Conservation (phyloP, 148 eudicot species). For the Polygonum maritimum region DNA sequence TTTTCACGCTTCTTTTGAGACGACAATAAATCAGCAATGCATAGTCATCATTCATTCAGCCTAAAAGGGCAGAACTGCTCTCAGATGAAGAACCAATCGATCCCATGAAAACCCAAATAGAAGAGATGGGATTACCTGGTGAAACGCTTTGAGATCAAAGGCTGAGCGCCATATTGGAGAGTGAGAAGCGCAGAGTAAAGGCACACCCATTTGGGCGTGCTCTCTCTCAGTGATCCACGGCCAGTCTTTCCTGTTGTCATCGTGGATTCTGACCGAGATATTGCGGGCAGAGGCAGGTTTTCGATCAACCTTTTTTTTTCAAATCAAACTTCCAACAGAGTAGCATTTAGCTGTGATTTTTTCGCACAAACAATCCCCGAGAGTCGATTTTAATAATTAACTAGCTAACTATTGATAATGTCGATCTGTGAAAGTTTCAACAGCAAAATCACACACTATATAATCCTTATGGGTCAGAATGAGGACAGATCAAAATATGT, state of each 20-base stretch:
- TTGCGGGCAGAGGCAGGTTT: neutral
- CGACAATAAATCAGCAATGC: neutral
- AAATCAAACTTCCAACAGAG: no score
- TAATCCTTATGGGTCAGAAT: neutral
- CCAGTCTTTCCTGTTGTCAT: slow-evolving; percentile 18
- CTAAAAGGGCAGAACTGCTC: neutral
- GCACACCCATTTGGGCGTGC: slow-evolving; percentile 25
- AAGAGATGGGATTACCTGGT: slow-evolving; percentile 23
- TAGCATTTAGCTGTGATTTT: no score
- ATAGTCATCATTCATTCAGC: neutral
- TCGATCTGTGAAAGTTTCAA: neutral
- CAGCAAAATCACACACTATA: neutral
- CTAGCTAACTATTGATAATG: neutral
- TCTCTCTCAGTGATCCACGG: slow-evolving; percentile 9
- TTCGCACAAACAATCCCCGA: no score
- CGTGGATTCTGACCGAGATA: slow-evolving; percentile 17
- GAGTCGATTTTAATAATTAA: no score
- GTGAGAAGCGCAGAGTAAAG: slow-evolving; percentile 55
- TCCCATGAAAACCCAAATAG: neutral
- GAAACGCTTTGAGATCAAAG: slow-evolving; percentile 75
- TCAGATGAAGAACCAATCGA: neutral
- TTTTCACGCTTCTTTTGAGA: neutral
- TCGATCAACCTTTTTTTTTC: neutral
- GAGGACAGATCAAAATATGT: neutral
- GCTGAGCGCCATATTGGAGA: slow-evolving; percentile 68